Base-by-base conservation (phyloP, 768 basidiomycete species). In the Suillus spraguei region DNA sequence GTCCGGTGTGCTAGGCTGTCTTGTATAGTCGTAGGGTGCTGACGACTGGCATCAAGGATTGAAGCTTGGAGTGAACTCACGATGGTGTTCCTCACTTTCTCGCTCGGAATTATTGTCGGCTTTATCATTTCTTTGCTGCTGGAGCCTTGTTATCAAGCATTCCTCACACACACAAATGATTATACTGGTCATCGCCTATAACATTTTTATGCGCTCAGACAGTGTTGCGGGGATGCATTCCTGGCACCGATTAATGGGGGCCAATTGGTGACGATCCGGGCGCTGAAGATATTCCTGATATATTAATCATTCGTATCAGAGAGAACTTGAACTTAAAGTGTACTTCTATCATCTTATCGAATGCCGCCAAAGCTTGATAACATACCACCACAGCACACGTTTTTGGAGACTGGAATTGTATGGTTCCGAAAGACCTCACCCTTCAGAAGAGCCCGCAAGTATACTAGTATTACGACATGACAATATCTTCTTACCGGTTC, bases 261-360 rank as follows among this genome's bases (percentile, higher is more conserved):
- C 89, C 97, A 3, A 82, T 99, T 47, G 90, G 90, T 55, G 95
- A 97, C 72, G 89, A 91, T 63, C 88, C 91, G 0, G 92, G 94
- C 61, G 91, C 87, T 0, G 94, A 97, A 77, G 88, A 87, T 66
- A 80, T 88, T 20, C 83, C 90, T 5, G 95, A 95, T 0, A 88
- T 88, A 33, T 78, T 99, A 53, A 96, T 99, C 55, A 84, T 98
- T 8, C 83, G 95, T 32, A 91, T 99, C 60, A 80, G 94, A 36
- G 97, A 99, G 77, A 91, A 87, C 70, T 81, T 99, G 35, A 92
- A 94, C 71, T 99, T 99, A n/a, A 68, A 94, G 92, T 92, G 65
- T 5, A 86, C 76, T 50, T 59, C 55, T 60, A n/a, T 11, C 61
- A 64, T 41, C 64, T 33, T 24, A 46, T 28, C 65, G 14, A 44